Percentiles rank a stretch among this genome's conserved stretches.
phyloP scores from a whole-genome alignment of 805 yeast genomes.

The Limtongia smithiae region DNA sequence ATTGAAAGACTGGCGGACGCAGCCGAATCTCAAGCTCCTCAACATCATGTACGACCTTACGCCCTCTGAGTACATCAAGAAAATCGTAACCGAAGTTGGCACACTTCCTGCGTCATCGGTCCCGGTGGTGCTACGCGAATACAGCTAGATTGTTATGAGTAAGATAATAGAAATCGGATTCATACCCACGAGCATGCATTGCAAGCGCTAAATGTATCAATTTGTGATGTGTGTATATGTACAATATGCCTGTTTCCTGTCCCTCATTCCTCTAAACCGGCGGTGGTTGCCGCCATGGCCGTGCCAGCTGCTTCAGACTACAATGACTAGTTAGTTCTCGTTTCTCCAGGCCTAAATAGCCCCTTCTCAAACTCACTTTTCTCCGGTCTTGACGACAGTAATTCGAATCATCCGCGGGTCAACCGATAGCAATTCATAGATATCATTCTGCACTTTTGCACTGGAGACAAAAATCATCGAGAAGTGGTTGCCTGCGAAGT shows the following conservation, averaged over 20 bases:
- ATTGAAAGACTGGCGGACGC: slow-evolving; percentile 31
- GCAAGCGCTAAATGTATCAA: not conserved
- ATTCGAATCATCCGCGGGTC: slow-evolving; percentile 92
- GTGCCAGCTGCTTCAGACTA: not conserved
- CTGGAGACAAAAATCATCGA: slow-evolving; percentile 82
- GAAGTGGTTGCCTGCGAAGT: slow-evolving; percentile 87
- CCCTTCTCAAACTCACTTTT: slow-evolving; percentile 6
- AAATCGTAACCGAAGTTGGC: slow-evolving; percentile 93
- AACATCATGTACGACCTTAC: slow-evolving; percentile 91
- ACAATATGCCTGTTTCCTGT: not conserved
- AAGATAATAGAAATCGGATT: too few species aligned
- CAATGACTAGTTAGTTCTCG: not conserved
- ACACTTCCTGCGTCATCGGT: slow-evolving; percentile 97
- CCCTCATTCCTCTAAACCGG: not conserved
- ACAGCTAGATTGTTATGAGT: slow-evolving; percentile 46
- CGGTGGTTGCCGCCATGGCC: not conserved
- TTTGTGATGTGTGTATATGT: not conserved
- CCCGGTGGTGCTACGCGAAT: slow-evolving; percentile 93
- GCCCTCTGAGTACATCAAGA: slow-evolving; percentile 88
- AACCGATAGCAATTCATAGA: slow-evolving; percentile 69
- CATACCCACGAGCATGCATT: not conserved
- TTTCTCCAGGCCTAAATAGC: too few species aligned
- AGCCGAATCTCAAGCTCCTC: slow-evolving; percentile 57
- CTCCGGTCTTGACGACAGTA: slow-evolving; percentile 36
- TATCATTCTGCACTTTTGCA: slow-evolving; percentile 80